Conservation (phyloP, 2,329 filamentous ascomycete species). For the Talaromyces pinophilus region DNA sequence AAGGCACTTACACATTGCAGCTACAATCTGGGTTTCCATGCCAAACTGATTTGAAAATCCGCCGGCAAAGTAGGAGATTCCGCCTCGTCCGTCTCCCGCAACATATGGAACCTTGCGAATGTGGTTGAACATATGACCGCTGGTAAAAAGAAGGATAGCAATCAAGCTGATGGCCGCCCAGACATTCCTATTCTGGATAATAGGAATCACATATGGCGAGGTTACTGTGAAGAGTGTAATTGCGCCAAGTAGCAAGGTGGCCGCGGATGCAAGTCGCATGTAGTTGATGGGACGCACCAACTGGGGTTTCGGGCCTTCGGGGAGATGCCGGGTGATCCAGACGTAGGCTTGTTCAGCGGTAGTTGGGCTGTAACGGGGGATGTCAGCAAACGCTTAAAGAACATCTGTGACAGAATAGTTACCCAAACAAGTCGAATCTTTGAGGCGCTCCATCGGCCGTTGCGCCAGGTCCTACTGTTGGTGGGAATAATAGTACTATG, state of each 20-base stretch:
- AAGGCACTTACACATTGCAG: slow-evolving; percentile 77
- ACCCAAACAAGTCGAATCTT: slow-evolving; percentile 88
- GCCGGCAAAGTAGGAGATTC: slow-evolving; percentile 83
- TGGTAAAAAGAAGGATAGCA: slow-evolving; percentile 86
- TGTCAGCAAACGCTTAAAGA: slow-evolving; percentile 15
- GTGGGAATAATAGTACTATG: slow-evolving; percentile 81
- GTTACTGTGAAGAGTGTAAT: slow-evolving; percentile 70
- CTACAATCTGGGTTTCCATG: slow-evolving; percentile 92
- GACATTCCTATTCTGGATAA: slow-evolving; percentile 86
- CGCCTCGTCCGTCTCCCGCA: slow-evolving; percentile 77
- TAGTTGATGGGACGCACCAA: slow-evolving; percentile 87
- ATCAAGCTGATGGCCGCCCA: slow-evolving; percentile 92
- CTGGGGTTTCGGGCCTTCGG: slow-evolving; percentile 74
- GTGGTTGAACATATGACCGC: slow-evolving; percentile 99
- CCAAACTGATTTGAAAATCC: slow-evolving; percentile 95
- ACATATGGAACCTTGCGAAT: slow-evolving; percentile 96
- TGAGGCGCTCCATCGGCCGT: slow-evolving; percentile 67
- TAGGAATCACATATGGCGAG: slow-evolving; percentile 75
- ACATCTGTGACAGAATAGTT: slow-evolving; percentile 36
- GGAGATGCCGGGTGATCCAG: slow-evolving; percentile 78
- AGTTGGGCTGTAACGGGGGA: slow-evolving; percentile 57
- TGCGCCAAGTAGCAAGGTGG: slow-evolving; percentile 68
- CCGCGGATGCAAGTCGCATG: slow-evolving; percentile 67
- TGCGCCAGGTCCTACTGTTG: slow-evolving; percentile 79
- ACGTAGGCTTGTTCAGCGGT: slow-evolving; percentile 74